These are phyloP conservation scores for Aspergillus wentii DNA, from an alignment of 495 filamentous ascomycete species.

Conservation along the genomic window DNA sequence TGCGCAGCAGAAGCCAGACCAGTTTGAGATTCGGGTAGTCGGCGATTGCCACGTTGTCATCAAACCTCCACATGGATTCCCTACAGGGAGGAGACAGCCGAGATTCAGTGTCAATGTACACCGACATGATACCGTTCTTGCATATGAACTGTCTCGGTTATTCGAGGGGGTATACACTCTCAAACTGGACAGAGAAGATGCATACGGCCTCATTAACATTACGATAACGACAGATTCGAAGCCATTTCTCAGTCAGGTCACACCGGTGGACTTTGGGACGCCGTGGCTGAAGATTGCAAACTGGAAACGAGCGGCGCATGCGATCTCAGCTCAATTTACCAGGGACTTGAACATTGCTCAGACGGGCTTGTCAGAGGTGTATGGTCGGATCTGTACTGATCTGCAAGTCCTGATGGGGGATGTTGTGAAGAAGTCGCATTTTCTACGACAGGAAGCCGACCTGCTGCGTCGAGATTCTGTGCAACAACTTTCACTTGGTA, in stretches of 20 bases:
- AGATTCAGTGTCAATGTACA: conserved; percentile 48
- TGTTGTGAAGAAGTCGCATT: conserved; percentile 38
- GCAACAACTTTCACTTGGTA: conserved; percentile 10
- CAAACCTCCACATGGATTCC: conserved; percentile 48
- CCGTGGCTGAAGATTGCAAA: conserved; percentile 56
- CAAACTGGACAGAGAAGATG: conserved; percentile 52
- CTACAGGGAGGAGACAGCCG: conserved; percentile 41
- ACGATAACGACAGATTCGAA: conserved; percentile 49
- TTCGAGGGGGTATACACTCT: conserved; percentile 57
- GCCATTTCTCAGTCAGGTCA: conserved; percentile 47
- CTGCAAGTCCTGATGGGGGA: conserved; percentile 45
- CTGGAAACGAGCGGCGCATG: conserved; percentile 48
- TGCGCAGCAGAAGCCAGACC: conserved; percentile 17
- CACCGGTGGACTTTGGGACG: conserved; percentile 55
- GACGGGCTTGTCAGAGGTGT: conserved; percentile 34
- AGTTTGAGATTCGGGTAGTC: conserved; percentile 57
- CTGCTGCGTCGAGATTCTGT: conserved; percentile 20
- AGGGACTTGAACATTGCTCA: conserved; percentile 40
- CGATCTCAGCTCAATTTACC: conserved; percentile 36
- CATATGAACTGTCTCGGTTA: conserved; percentile 45
- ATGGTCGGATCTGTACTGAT: conserved; percentile 44
- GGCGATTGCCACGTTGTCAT: conserved; percentile 59
- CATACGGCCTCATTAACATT: conserved; percentile 54
- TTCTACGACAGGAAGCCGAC: conserved; percentile 28
- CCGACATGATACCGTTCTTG: conserved; percentile 36